Evolutionary conservation across 116 monocot species (phyloP), one percentile per base, ranked within the genome.

Genomic region (Papilionanthe hybrid): DNA sequence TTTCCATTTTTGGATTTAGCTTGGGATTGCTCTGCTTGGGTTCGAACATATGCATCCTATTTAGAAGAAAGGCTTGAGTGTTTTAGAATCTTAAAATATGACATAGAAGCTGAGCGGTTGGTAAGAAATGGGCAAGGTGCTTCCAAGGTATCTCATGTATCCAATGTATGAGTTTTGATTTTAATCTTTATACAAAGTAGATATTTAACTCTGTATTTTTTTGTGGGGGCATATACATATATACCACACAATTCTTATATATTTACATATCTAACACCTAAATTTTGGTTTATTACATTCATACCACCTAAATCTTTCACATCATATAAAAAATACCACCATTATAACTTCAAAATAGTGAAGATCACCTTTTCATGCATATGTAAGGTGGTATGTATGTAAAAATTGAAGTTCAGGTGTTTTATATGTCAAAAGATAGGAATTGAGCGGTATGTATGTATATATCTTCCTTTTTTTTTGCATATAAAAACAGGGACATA

Each of bases 1-100:
- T 71, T 78, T 81, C 77, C 6, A 76, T 20, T 44, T 30, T 63
- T 81, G 53, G 13, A 4, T 6, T 79, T 83, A 99, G 99, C 99
- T 57, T 99, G 95, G 95, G 99, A 95, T 47, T 99, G 90, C 85
- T 99, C 95, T 79, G 88, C 95, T 30, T 99, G 99, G 99, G 91
- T 95, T 28, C 88, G 95, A 13, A 80, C 90, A 43, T 95, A 99
- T 90, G 95, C 99, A 72, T 87, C 93, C 79, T 99, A 82, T 86
- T 82, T 99, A 60, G 95, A 99, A 72, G 99, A 99, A 84, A 95
- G 87, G 78, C 95, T 99, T 81, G 99, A 99, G 86, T 99, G 95
- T 56, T 93, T 82, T 63, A 87, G 88, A 9, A 91, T 99, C 37
- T 80, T 95, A n/a, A 99, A 90, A 75, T 95, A 92, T 88, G 99